phyloP scores from a whole-genome alignment of 352 stramenopile genomes.

The Globisporangium mamillatum region DNA sequence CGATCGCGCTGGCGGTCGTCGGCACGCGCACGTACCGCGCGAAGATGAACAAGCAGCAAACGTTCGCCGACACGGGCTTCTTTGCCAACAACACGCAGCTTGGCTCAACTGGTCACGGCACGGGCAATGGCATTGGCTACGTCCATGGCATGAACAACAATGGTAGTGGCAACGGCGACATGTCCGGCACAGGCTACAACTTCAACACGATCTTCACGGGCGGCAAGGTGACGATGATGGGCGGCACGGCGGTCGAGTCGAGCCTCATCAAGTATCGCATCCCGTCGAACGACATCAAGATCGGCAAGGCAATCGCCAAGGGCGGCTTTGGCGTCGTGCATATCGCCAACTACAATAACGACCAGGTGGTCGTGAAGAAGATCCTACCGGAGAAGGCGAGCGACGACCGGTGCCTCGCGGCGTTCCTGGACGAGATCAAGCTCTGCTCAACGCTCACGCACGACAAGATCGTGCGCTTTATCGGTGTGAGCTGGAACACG shows the following conservation, averaged over 20 bases:
- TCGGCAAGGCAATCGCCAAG: conserved; percentile 65
- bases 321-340: conserved; percentile 77
- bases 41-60: conserved; percentile 25
- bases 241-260: conserved; percentile 49
- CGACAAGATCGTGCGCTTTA: conserved; percentile 77
- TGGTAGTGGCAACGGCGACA: conserved; percentile 7
- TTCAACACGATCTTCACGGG: conserved; percentile 60
- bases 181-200: conserved; percentile 25
- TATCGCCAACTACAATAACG: conserved; percentile 55
- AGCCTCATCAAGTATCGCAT: conserved; percentile 77
- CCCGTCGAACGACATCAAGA: conserved; percentile 52
- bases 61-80: conserved; percentile 33
- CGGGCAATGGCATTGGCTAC: conserved; percentile 12
- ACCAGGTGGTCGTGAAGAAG: conserved; percentile 78
- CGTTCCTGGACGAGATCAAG: conserved; percentile 85
- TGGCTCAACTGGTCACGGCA: conserved; percentile 11
- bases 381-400: conserved; percentile 79
- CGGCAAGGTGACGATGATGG: conserved; percentile 53
- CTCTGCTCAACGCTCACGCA: conserved; percentile 76
- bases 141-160: conserved; percentile 19
- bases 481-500: conserved; percentile 85
- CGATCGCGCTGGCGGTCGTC: conserved; percentile 46
- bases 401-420: conserved; percentile 62
- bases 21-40: conserved; percentile 45
- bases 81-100: conserved; percentile 52